Evolutionary conservation across 345 rosid genomes (phyloP), one percentile per base, ranked within the genome.

Genomic region (Excoecaria agallocha): DNA sequence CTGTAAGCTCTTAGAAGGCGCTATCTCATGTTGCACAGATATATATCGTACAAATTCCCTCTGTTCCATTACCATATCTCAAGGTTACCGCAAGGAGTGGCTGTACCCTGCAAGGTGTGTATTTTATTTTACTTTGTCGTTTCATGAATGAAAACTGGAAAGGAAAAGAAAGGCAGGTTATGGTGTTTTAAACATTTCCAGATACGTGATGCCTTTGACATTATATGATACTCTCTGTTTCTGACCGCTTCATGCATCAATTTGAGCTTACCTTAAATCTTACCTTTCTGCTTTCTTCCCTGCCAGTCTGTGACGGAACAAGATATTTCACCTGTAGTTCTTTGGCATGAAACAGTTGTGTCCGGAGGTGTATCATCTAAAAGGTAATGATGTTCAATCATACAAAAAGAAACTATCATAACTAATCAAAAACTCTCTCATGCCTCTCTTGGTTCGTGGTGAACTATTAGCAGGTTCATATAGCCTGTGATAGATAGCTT

Each of bases 41-140:
- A 67, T 68, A 77, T 76, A 30, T 61, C 57, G 38, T 80, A 76
- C 48, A 64, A 57, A 50, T 68, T 35, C 49, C 83, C 83, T 25
- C 17, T 62, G 37, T 76, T 56, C 72, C 80, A 78, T 70, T 25
- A 63, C 22, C 81, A 78, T 55, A 46, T 69, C 38, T 69, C 81
- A 61, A 73, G 71, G 59, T 67, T 56, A 63, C 60, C 65, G 38
- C 41, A 38, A 4, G 81, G 74, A 30, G 77, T 78, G 56, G 62
- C 69, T 9, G 43, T 78, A 10, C 78, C 81, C 19, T 6, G 19
- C 2, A 78, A 54, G 81, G 81, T 78, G 56, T 15, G 6, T 22
- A 5, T n/a, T 66, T 12, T 16, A 9, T 38, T 37, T 54, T 35
- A 10, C 4, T 49, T 16, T 50, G 35, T 6, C 22, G 7, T 45